A percentile compares a stretch with the other conserved stretches of the same genome.
Conservation (phyloP, 2,329 filamentous ascomycete species). For the Huntiella decipiens region DNA sequence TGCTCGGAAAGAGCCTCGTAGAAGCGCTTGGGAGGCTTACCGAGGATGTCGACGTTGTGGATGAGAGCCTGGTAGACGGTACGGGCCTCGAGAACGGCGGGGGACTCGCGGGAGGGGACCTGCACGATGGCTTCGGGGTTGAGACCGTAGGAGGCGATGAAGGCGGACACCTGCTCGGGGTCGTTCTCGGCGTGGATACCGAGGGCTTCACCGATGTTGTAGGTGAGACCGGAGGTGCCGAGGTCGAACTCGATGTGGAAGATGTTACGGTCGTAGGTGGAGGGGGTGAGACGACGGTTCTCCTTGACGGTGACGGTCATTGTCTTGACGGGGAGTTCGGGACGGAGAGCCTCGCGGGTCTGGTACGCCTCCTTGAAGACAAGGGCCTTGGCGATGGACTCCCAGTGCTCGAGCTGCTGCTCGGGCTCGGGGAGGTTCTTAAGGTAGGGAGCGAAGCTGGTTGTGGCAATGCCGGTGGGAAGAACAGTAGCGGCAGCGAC, state of each 20-base stretch:
- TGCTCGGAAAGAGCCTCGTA: conserved; percentile 84
- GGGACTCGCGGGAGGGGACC: conserved; percentile 68
- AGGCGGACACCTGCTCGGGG: conserved; percentile 54
- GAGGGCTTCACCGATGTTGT: conserved; percentile 92
- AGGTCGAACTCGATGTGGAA: conserved; percentile 99
- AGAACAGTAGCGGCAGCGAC: conserved; percentile 11
- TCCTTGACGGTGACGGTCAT: conserved; percentile 80
- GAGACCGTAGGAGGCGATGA: conserved; percentile 80
- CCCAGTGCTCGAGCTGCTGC: conserved; percentile 52
- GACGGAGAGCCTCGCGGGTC: conserved; percentile 54
- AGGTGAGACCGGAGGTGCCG: conserved; percentile 74
- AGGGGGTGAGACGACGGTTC: conserved; percentile 78
- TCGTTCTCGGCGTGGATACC: conserved; percentile 95
- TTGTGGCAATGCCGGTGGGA: conserved; percentile 48
- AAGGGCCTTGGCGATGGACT: conserved; percentile 68
- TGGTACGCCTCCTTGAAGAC: conserved; percentile 89
- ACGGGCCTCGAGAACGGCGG: conserved; percentile 57
- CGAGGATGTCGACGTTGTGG: conserved; percentile 92
- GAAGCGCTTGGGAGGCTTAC: conserved; percentile 91
- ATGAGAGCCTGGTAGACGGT: conserved; percentile 82
- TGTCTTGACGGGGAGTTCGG: conserved; percentile 73
- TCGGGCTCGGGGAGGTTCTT: conserved; percentile 55
- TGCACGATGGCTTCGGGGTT: conserved; percentile 72
- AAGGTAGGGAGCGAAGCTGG: conserved; percentile 66
- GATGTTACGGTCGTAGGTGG: conserved; percentile 89